These are phyloP conservation scores for Botrytis paeoniae DNA, from an alignment of 2,329 filamentous ascomycete species.

Conservation along the genomic window DNA sequence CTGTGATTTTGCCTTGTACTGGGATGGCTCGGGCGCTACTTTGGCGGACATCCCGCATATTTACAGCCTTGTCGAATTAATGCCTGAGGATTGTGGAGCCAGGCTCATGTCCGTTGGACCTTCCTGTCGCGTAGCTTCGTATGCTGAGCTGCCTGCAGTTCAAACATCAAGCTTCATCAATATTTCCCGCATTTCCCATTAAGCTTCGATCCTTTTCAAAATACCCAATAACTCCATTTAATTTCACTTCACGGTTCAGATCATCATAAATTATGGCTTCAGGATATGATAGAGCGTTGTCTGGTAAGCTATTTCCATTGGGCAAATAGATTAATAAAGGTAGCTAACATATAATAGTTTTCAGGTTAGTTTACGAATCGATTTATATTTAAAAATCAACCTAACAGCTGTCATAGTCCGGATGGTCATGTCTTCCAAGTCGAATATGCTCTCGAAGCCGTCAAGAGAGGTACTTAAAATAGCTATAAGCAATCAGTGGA, in stretches of 20 bases:
- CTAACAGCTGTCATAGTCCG: constrained; percentile 66
- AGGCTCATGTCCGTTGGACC: constrained; percentile 8
- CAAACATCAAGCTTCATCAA: constrained; percentile 24
- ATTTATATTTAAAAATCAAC: constrained; percentile 19
- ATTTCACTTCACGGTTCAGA: constrained; percentile 14
- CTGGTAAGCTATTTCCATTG: constrained; percentile 62
- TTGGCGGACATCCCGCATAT: not conserved
- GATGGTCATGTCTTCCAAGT: constrained; percentile 99
- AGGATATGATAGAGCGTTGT: constrained; percentile 98
- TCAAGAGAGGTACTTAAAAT: constrained; percentile 77
- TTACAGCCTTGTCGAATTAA: constrained; percentile 10
- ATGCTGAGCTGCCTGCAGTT: constrained; percentile 33
- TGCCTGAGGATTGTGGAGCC: constrained; percentile 16
- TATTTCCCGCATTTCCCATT: constrained; percentile 19
- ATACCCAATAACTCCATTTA: constrained; percentile 23
- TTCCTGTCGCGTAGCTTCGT: constrained; percentile 29
- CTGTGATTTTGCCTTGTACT: not conserved
- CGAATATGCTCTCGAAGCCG: constrained; percentile 97
- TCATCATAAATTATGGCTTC: constrained; percentile 66
- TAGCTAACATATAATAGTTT: constrained; percentile 58
- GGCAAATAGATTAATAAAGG: constrained; percentile 40
- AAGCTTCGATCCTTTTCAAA: constrained; percentile 20
- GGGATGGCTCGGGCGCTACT: not conserved
- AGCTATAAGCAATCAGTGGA: not conserved
- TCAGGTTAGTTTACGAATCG: constrained; percentile 60